phyloP scores from a whole-genome alignment of 2,329 filamentous ascomycete genomes.

The Huntiella moniliformis region DNA sequence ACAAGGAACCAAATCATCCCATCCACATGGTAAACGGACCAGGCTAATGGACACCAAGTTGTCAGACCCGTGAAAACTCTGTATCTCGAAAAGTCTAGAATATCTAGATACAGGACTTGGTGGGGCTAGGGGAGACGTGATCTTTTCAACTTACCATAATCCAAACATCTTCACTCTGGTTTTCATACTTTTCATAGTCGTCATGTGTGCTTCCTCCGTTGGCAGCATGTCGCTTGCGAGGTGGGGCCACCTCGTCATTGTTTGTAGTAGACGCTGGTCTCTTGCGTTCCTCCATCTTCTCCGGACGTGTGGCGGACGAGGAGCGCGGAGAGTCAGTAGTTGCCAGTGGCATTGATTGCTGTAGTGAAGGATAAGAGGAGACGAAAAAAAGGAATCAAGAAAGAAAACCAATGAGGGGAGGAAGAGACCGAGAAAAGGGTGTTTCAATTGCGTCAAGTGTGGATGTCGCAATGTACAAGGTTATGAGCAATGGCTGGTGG shows the following conservation, averaged over 20 bases:
- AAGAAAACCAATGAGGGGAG: too few relatives aligned
- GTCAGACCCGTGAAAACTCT: too few relatives aligned
- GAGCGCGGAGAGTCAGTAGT: slow-evolving; percentile 52
- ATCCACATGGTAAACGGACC: neutral
- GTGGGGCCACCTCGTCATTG: slow-evolving; percentile 67
- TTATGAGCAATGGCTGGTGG: neutral
- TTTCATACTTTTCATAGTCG: slow-evolving; percentile 32
- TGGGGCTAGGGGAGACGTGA: neutral
- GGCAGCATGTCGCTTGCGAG: slow-evolving; percentile 77
- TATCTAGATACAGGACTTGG: slow-evolving; percentile 3
- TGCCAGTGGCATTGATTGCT: slow-evolving; percentile 55
- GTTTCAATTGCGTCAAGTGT: slow-evolving; percentile 1
- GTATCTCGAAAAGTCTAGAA: neutral
- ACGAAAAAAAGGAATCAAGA: too few relatives aligned
- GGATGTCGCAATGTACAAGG: neutral
- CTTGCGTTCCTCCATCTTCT: slow-evolving; percentile 91
- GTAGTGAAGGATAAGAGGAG: too few relatives aligned
- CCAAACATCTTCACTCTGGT: slow-evolving; percentile 41
- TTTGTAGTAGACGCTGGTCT: slow-evolving; percentile 53
- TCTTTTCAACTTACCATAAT: slow-evolving; percentile 36
- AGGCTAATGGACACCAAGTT: too few relatives aligned
- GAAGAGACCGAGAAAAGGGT: too few relatives aligned
- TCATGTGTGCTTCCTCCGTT: slow-evolving; percentile 52
- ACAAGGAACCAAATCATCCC: neutral
- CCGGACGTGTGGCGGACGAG: slow-evolving; percentile 58